Base-by-base conservation (phyloP, 495 filamentous ascomycete species). In the Penicillium cinerascens region DNA sequence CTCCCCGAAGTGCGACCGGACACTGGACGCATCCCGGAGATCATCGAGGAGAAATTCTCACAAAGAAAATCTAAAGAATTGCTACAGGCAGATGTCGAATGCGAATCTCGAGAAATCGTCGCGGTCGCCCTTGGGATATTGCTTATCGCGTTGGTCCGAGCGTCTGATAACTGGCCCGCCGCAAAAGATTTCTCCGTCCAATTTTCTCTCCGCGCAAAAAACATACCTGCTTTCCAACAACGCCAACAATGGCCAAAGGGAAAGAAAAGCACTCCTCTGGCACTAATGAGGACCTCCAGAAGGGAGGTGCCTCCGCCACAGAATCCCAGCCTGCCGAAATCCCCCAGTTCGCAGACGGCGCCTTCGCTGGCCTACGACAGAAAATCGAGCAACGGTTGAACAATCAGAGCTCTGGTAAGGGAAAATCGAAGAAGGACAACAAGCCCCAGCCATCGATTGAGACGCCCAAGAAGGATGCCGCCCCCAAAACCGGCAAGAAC, bases 361-460 rank as follows among this genome's bases (percentile, higher is more conserved):
- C 83, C 13, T 77, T 89, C 54, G 78, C 79, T 26, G 77, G 80
- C 48, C 69, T 88, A 55, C 84, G 85, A 25, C 75, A 79, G 44
- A 84, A 81, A 65, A 85, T 88, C 60, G 82, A 88, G 62, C 68
- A 75, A 55, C 69, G 66, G 27, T 63, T 78, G 64, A 78, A 77
- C 53, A 65, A 67, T 44, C 64, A 70, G 64, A 80, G 68, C 51
- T 71, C 75, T 43, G 54, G 58, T 7, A 76, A 77, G 37, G 64
- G 71, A 59, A 78, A 74, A 44, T 52, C 65, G 35, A 81, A 79
- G 56, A 67, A 74, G 23, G 68, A 69, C 27, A 63, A 68, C n/a
- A 67, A 67, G 29, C 5, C 54, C 16, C 48, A 51, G 36, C 49
- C 53, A 49, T 41, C 63, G 22, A 25, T 52, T 10, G 60, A 54